phyloP scores from a whole-genome alignment of 2,329 filamentous ascomycete species.

The Penicillium sp. region DNA sequence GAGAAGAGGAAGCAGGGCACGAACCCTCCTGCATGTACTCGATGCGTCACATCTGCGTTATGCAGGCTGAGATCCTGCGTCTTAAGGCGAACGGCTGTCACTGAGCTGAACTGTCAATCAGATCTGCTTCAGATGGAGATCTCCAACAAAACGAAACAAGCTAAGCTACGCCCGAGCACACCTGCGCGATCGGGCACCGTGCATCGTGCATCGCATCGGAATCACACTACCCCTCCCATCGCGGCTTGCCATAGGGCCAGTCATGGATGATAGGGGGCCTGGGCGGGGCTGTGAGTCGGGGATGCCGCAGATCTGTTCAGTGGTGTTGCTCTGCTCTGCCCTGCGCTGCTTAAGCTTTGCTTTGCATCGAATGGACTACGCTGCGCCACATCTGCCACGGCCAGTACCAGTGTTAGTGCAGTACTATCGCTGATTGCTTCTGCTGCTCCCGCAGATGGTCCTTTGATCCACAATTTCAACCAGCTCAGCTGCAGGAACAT shows the following conservation, averaged over 20 bases:
- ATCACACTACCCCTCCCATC: no score
- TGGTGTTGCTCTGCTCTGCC: not conserved
- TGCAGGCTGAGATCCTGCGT: constrained; percentile 18
- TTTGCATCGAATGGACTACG: no score
- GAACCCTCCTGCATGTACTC: constrained; percentile 13
- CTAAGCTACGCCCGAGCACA: not conserved
- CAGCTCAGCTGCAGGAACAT: no score
- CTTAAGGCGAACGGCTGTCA: not conserved
- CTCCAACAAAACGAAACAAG: not conserved
- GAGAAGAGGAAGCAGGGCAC: constrained; percentile 5
- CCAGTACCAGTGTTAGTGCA: no score
- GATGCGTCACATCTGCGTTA: constrained; percentile 20
- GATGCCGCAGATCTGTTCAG: constrained; percentile 18
- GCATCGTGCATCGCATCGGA: no score
- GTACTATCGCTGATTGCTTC: not conserved
- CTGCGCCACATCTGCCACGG: constrained; percentile 23
- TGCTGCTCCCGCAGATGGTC: constrained; percentile 21
- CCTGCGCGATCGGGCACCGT: constrained; percentile 2
- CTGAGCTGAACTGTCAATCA: not conserved
- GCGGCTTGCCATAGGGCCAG: not conserved
- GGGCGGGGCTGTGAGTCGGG: not conserved
- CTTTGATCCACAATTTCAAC: no score
- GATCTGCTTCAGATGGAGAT: not conserved
- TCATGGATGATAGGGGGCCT: not conserved
- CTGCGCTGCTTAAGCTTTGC: constrained; percentile 12